Evolutionary conservation across 139 green algal genomes (phyloP), one percentile per base, ranked within the genome.

Genomic region (Asterochloris sp.): DNA sequence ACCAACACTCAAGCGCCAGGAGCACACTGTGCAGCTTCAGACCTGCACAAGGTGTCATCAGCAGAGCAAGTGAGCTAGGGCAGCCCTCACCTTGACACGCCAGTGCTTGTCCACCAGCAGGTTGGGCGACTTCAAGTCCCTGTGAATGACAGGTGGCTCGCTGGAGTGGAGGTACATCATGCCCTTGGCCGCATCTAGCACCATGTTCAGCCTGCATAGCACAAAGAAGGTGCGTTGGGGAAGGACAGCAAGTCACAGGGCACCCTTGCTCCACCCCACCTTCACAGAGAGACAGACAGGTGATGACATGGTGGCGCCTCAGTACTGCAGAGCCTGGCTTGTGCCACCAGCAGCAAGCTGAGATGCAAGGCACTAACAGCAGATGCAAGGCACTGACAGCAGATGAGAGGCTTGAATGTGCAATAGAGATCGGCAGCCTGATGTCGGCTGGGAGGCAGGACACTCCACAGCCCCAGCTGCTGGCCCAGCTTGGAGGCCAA

Each of bases 81-180:
- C 64, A 76, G 27, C 13, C 19, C 47, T 12, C 80, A 92, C 89
- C 85, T 93, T 93, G 76, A 90, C 83, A 24, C 75, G 68, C 89
- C 89, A 93, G 83, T 91, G 79, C 73, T 88, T 87, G 62, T 92
- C 86, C 27, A 94, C 88, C 63, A 94, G 88, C 73, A 94, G 73
- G 83, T 94, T 94, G 66, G 89, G 87, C 12, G 74, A 86, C 88
- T 94, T 93, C 24, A 94, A 81, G 83, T 93, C 89, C 24, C 88
- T 78, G 83, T 93, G 90, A 73, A 94, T 91, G 87, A 94, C 86
- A 47, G 87, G 86, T 15, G 89, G 89, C 74, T 82, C 77, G 81
- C 79, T 85, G 63, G 75, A 80, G 83, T 94, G 90, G 73, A 94
- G 83, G 79, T 92, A 91, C 62, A 85, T 76, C 89, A 93, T 93